Conservation (phyloP, 768 basidiomycete genomes). For the Hericium rajendrae region DNA sequence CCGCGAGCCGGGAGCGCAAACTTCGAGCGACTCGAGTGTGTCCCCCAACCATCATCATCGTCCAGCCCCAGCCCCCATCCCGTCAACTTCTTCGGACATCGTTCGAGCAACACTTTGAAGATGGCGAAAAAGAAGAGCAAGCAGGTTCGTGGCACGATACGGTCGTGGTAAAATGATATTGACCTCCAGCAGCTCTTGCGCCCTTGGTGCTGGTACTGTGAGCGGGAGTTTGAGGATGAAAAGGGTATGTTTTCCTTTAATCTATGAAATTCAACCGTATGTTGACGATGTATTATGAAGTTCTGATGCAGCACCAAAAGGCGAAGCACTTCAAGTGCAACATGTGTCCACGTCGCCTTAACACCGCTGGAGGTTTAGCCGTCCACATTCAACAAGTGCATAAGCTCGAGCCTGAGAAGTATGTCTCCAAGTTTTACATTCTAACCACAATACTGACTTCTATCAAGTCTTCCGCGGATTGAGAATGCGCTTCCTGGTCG, state of each 20-base stretch:
- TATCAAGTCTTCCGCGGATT: constrained; percentile 64
- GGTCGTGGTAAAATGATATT: constrained; percentile 1
- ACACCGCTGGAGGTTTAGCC: constrained; percentile 94
- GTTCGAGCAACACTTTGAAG: neutral
- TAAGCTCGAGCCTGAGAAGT: constrained; percentile 91
- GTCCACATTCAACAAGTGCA: constrained; percentile 99
- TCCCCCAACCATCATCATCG: too few species aligned
- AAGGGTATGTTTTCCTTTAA: constrained; percentile 53
- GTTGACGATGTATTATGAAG: constrained; percentile 28
- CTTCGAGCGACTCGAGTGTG: too few species aligned
- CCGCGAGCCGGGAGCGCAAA: too few species aligned
- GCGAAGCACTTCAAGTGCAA: constrained; percentile 99
- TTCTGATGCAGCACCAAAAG: constrained; percentile 98
- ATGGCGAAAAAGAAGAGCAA: constrained; percentile 53
- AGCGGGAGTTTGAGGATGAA: constrained; percentile 98
- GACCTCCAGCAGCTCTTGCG: constrained; percentile 50
- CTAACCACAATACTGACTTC: constrained; percentile 5
- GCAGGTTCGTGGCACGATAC: constrained; percentile 23
- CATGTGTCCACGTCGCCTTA: constrained; percentile 89
- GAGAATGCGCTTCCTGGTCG: constrained; percentile 95
- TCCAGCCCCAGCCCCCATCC: too few species aligned
- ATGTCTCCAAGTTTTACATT: constrained; percentile 1
- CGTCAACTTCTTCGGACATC: neutral
- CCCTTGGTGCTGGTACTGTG: constrained; percentile 99
- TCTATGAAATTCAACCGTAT: neutral